A percentile compares a stretch with the other conserved stretches of the same genome.
phyloP scores from a whole-genome alignment of 2,329 filamentous ascomycete genomes.

The Myriosclerotinia curreyana region DNA sequence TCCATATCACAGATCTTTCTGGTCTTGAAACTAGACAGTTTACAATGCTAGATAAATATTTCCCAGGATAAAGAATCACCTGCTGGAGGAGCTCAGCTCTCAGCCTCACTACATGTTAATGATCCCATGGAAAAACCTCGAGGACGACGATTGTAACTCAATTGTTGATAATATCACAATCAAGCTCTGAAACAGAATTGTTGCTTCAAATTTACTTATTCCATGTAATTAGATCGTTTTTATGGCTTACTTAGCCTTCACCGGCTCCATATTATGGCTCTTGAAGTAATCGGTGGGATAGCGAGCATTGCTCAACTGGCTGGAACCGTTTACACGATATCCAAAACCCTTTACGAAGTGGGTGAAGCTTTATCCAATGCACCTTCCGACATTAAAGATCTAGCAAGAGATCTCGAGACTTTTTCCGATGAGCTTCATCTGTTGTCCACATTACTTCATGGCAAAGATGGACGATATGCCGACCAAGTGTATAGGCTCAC shows the following conservation, averaged over 20 bases:
- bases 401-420: slow-evolving; percentile 27
- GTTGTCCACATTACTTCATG: slow-evolving; percentile 23
- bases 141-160: background rate
- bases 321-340: slow-evolving; percentile 27
- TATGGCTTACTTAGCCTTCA: background rate
- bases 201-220: background rate
- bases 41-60: background rate
- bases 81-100: background rate
- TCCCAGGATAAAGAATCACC: background rate
- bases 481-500: slow-evolving; percentile 27
- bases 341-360: slow-evolving; percentile 27
- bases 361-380: slow-evolving; percentile 26
- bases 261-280: slow-evolving; percentile 10
- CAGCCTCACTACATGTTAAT: background rate
- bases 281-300: slow-evolving; percentile 27
- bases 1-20: background rate
- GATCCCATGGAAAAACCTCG: background rate
- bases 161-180: background rate
- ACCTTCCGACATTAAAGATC: slow-evolving; percentile 28
- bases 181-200: too few species aligned
- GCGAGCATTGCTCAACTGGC: slow-evolving; percentile 27
- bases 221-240: background rate
- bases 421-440: slow-evolving; percentile 27
- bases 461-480: slow-evolving; percentile 25
- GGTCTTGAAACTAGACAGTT: too few species aligned